Conservation (phyloP, 371 early-diverging fungal genomes). For the Capniomyces stellatus region DNA sequence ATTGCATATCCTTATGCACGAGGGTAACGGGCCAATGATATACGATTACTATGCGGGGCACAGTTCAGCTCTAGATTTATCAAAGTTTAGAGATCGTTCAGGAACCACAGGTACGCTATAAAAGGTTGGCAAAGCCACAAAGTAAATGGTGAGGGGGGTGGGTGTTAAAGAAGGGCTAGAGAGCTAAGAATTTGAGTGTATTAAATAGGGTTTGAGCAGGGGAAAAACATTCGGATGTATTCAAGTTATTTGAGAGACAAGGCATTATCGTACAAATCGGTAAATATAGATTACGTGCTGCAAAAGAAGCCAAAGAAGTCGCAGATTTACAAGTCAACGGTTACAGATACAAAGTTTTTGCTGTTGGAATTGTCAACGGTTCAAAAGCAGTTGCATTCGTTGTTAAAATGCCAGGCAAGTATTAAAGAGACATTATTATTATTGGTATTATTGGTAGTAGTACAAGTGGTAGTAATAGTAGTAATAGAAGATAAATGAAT, state of each 20-base stretch:
- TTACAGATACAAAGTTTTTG: conserved; percentile 47
- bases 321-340: conserved; percentile 27
- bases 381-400: conserved; percentile 59
- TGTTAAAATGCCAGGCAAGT: conserved; percentile 53
- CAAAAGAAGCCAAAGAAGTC: conserved; percentile 24
- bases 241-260: conserved; percentile 69
- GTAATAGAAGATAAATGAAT: too few relatives aligned
- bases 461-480: too few relatives aligned
- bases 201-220: conserved; percentile 28
- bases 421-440: neutral
- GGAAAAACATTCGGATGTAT: conserved; percentile 63
- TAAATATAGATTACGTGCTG: conserved; percentile 55
- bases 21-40: conserved; percentile 52
- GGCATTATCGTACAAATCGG: conserved; percentile 46
- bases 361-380: conserved; percentile 55
- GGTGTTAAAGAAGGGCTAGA: neutral
- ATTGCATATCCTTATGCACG: conserved; percentile 65
- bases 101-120: conserved; percentile 23
- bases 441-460: too few relatives aligned
- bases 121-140: too few relatives aligned
- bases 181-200: too few relatives aligned
- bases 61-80: conserved; percentile 35
- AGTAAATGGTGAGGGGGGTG: too few relatives aligned
- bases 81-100: conserved; percentile 39
- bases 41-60: conserved; percentile 46